These are phyloP conservation scores for Mortierella sp. DNA, from an alignment of 371 early-diverging fungal species.

Conservation along the genomic window DNA sequence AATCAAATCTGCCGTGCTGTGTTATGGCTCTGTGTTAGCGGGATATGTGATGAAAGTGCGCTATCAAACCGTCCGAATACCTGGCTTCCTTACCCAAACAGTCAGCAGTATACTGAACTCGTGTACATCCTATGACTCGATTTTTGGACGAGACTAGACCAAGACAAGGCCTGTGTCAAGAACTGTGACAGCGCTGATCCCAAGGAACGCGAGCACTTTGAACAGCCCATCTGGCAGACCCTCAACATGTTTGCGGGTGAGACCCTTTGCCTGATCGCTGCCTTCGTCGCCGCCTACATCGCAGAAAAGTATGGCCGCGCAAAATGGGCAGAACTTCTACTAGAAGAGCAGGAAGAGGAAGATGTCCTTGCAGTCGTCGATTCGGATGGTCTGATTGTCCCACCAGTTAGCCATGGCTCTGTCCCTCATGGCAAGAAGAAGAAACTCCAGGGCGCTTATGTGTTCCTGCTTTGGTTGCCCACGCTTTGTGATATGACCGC, in stretches of 20 bases:
- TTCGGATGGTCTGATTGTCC: slow-evolving; percentile 28
- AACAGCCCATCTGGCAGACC: slow-evolving; percentile 98
- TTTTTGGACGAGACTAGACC: slow-evolving; percentile 48
- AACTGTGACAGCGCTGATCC: slow-evolving; percentile 88
- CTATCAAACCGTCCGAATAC: too few species aligned
- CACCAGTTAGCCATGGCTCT: slow-evolving; percentile 12
- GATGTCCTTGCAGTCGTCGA: slow-evolving; percentile 59
- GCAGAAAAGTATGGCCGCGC: slow-evolving; percentile 55
- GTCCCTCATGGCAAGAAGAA: slow-evolving; percentile 31
- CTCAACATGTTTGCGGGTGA: slow-evolving; percentile 97
- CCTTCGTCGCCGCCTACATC: slow-evolving; percentile 30
- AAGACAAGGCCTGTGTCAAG: slow-evolving; percentile 90
- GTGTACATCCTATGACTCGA: background rate
- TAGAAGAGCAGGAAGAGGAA: slow-evolving; percentile 44
- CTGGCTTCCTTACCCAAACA: too few species aligned
- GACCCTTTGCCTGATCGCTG: slow-evolving; percentile 71
- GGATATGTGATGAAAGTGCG: too few species aligned
- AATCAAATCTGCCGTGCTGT: too few species aligned
- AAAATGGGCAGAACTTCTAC: slow-evolving; percentile 51
- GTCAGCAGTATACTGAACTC: background rate
- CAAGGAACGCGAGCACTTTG: slow-evolving; percentile 79
- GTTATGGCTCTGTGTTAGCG: too few species aligned
- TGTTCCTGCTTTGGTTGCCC: slow-evolving; percentile 88
- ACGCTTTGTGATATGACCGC: slow-evolving; percentile 92
- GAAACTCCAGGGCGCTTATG: slow-evolving; percentile 44